Percentiles rank a stretch among this genome's conserved stretches.
These are phyloP conservation scores for Podila epicladia DNA, from an alignment of 192 early-diverging fungal species.

Conservation along the genomic window DNA sequence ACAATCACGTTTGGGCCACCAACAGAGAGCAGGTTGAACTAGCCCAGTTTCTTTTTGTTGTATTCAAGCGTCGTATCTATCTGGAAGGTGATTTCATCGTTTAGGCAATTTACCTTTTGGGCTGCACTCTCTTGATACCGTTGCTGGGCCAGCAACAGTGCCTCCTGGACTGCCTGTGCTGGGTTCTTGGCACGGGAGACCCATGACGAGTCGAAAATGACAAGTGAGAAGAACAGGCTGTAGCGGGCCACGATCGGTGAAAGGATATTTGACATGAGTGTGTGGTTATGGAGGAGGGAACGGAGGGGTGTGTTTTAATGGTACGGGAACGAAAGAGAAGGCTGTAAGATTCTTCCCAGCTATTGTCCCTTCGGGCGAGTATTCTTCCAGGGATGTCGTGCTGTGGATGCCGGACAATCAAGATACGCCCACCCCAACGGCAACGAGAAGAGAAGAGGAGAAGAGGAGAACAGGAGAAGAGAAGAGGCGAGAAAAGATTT, in stretches of 20 bases:
- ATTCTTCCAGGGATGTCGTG: neutral
- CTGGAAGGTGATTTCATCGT: neutral
- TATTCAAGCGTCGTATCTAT: neutral
- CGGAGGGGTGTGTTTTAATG: neutral
- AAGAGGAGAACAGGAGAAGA: too few species aligned
- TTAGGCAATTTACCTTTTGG: constrained; percentile 24
- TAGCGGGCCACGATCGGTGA: constrained; percentile 37
- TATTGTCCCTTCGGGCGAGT: too few species aligned
- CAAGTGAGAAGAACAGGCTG: constrained; percentile 45
- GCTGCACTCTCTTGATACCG: constrained; percentile 26
- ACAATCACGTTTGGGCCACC: neutral
- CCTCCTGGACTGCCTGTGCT: constrained; percentile 7
- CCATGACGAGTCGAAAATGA: constrained; percentile 32
- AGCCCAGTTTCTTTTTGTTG: neutral
- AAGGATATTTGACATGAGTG: constrained; percentile 40
- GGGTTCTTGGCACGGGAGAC: constrained; percentile 21
- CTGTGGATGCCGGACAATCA: neutral
- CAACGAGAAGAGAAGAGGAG: neutral
- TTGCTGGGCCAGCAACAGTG: constrained; percentile 22
- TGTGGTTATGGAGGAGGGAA: neutral
- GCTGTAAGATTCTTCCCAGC: neutral
- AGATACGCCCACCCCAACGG: neutral
- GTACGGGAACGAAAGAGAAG: neutral
- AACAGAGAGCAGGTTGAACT: neutral
- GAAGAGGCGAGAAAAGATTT: neutral